Conservation (phyloP, 2,329 filamentous ascomycete species). For the Diaporthe australafricana region DNA sequence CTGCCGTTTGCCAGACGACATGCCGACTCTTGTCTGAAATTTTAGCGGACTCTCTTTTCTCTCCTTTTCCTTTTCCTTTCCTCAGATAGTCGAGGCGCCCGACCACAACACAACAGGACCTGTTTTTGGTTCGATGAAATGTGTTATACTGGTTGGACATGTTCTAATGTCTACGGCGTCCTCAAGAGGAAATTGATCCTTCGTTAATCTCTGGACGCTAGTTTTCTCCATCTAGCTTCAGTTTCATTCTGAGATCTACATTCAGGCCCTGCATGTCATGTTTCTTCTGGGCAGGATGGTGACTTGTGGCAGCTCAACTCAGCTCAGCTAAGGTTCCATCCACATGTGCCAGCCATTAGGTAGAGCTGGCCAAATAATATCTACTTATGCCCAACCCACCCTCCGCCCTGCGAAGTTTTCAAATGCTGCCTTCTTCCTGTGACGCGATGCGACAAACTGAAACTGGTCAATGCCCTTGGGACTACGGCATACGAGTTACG, state of each 20-base stretch:
- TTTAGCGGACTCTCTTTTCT: not conserved
- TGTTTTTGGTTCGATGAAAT: constrained; percentile 42
- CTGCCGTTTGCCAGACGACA: constrained; percentile 32
- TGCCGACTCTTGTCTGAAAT: constrained; percentile 30
- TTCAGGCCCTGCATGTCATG: constrained; percentile 38
- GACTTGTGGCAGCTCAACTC: not conserved
- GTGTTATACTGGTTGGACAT: constrained; percentile 43
- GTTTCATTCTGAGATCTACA: constrained; percentile 73
- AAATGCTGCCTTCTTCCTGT: not conserved
- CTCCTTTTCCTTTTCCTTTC: constrained; percentile 46
- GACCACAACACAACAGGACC: constrained; percentile 44
- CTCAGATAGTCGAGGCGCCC: constrained; percentile 65
- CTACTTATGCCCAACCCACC: not conserved
- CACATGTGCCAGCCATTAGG: not conserved
- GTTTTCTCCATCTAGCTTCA: constrained; percentile 60
- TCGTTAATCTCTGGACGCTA: constrained; percentile 68
- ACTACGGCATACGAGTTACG: too few relatives aligned
- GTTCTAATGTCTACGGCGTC: constrained; percentile 47
- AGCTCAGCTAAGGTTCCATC: not conserved
- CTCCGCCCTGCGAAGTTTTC: not conserved
- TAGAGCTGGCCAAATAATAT: not conserved
- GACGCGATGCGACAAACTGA: not conserved
- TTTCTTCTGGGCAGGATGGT: not conserved
- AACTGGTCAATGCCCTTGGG: not conserved
- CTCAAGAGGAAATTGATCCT: constrained; percentile 64